Evolutionary conservation across 805 yeast species (phyloP), one percentile per base, ranked within the genome.

Genomic region (Lipomyces orientalis): DNA sequence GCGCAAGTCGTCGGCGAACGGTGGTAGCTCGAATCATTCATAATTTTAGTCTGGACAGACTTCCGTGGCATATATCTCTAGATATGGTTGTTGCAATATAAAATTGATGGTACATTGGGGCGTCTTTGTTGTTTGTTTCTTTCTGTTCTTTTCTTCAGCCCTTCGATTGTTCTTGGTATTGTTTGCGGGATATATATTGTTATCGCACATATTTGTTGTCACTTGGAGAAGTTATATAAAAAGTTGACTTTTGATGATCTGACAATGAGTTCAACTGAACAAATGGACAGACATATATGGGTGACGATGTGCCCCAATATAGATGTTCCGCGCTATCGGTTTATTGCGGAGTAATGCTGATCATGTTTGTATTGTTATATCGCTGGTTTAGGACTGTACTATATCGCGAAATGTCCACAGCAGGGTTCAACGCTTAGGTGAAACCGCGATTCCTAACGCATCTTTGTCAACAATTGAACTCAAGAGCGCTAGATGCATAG

Each of bases 1-100:
- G 33, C 69, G 66, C 34, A 59, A 37, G 51, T 37, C 51, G 19
- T 54, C 33, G n/a, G 43, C n/a, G 10, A 43, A 60, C 22, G 55
- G 59, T 22, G 8, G 19, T 19, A n/a, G 49, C 22, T 8, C n/a
- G 22, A 43, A 16, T 43, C 22, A 6, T 7, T 43, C 22, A 6
- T 16, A 14, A 43, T 16, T 16, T 43, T 19, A 19, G n/a, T 8
- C 49, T 9, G 49, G 25, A 43, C 22, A 16, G n/a, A 16, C 12
- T 37, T 37, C n/a, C n/a, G 49, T 43, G 49, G 22, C 22, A 43
- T n/a, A 43, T 43, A 6, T 43, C 22, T 22, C 52, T 19, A 54
- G 35, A 54, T 54, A 8, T 54, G 8, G 35, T 4, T 54, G 33
- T 22, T 31, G 57, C 35, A 14, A 22, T 22, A 54, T 54, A 54